Evolutionary conservation across 192 early-diverging fungal genomes (phyloP).

Genomic region (Obelidium mucronatum): DNA sequence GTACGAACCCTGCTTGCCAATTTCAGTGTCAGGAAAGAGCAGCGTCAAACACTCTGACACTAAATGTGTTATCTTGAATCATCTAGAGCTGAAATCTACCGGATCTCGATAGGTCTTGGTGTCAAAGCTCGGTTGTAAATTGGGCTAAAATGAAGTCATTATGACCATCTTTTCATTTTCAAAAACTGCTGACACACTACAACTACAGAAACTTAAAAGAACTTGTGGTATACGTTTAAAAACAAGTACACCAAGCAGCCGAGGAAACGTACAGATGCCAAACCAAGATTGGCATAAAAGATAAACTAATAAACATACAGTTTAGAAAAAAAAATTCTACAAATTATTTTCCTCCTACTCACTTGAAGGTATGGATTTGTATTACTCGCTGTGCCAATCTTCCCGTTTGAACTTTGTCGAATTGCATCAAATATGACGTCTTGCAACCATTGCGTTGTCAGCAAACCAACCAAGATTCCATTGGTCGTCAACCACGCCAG

Average conservation of each 20-base stretch:
- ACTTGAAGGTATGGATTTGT: constrained; percentile 73
- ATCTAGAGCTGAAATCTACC: no score
- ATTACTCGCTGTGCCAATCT: constrained; percentile 23
- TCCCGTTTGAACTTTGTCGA: constrained; percentile 17
- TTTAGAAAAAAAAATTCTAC: background rate
- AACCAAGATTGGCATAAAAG: constrained; percentile 82
- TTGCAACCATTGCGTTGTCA: constrained; percentile 45
- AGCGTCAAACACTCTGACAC: no score
- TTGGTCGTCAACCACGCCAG: constrained; percentile 55
- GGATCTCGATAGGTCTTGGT: no score
- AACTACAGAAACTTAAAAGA: background rate
- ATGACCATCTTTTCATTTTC: no score
- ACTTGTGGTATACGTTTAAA: constrained; percentile 54
- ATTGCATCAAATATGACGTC: constrained; percentile 16
- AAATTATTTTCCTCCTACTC: no score
- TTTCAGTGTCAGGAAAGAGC: no score
- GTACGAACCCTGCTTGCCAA: no score
- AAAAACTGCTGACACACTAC: background rate
- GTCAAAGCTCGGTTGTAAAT: no score
- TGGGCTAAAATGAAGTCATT: no score
- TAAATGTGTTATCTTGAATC: no score
- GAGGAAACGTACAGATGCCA: constrained; percentile 78
- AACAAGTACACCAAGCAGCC: constrained; percentile 80
- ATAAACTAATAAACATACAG: constrained; percentile 63
- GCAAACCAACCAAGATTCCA: constrained; percentile 40